Percentiles rank a stretch among this genome's conserved stretches.
These are phyloP conservation scores for Fusarium compactum DNA, from an alignment of 2,329 filamentous ascomycete species.

Conservation along the genomic window DNA sequence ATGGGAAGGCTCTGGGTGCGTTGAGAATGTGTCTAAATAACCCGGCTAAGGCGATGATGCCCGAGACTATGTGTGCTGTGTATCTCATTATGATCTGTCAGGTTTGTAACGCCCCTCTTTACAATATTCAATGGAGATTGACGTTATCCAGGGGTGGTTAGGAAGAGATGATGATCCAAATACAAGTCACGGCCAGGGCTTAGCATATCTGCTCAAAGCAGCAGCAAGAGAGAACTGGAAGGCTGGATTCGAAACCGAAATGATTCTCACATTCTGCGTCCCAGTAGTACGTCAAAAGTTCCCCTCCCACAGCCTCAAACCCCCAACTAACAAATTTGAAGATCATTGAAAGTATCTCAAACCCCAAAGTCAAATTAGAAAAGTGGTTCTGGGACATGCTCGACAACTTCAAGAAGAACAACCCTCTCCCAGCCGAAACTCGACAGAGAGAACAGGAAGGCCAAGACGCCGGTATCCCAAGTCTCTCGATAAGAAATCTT, in stretches of 20 bases:
- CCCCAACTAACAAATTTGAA: slow-evolving; percentile 5
- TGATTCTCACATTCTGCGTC: slow-evolving; percentile 49
- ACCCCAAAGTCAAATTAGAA: slow-evolving; percentile 32
- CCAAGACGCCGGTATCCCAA: slow-evolving; percentile 23
- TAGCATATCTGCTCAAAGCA: slow-evolving; percentile 50
- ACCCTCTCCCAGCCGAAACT: slow-evolving; percentile 14
- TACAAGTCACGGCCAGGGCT: slow-evolving; percentile 50
- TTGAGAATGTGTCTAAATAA: slow-evolving; percentile 47
- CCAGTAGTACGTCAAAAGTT: slow-evolving; percentile 48
- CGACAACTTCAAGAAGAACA: slow-evolving; percentile 29
- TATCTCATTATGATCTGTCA: slow-evolving; percentile 55
- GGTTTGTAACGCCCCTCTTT: slow-evolving; percentile 34
- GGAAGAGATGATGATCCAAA: slow-evolving; percentile 42
- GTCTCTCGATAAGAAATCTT: slow-evolving; percentile 28
- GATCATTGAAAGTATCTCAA: slow-evolving; percentile 51
- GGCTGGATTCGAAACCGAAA: slow-evolving; percentile 46
- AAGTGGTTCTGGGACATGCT: slow-evolving; percentile 43
- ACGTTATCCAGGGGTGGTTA: slow-evolving; percentile 47
- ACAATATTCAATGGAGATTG: background rate
- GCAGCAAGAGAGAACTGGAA: slow-evolving; percentile 42
- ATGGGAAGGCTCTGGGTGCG: slow-evolving; percentile 48
- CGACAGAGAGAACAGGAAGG: background rate
- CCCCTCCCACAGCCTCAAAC: fast-evolving
- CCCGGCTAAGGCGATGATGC: slow-evolving; percentile 43
- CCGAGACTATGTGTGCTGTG: slow-evolving; percentile 54